Percentiles rank a stretch among this genome's conserved stretches.
Evolutionary conservation across 345 rosid genomes (phyloP).

Genomic region (Pistacia atlantica): DNA sequence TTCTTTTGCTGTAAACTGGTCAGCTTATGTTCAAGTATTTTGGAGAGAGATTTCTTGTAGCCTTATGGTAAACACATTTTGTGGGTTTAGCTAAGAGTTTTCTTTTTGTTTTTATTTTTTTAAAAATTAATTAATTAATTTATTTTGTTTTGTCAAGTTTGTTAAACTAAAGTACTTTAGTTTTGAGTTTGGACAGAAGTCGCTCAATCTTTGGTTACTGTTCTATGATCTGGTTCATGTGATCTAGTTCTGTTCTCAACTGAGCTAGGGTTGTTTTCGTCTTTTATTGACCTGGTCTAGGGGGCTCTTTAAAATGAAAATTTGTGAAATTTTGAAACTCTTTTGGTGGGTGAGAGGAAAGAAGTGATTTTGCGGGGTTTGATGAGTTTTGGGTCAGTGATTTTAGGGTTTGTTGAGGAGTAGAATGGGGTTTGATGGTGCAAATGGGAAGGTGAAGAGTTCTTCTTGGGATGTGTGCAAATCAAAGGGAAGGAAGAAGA

Average conservation of each 20-base stretch:
- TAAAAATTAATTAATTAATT: background rate
- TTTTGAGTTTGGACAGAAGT: conserved; percentile 16
- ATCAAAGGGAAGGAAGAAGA: conserved; percentile 54
- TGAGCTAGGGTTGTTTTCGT: conserved; percentile 2
- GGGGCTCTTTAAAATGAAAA: conserved; percentile 8
- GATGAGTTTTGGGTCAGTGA: conserved; percentile 34
- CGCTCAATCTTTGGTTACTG: conserved; percentile 7
- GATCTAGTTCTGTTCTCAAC: conserved; percentile 16
- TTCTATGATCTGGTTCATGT: conserved; percentile 14
- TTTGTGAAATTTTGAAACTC: conserved; percentile 6
- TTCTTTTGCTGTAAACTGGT: conserved; percentile 14
- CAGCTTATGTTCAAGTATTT: background rate
- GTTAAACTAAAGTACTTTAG: background rate
- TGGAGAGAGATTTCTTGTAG: background rate
- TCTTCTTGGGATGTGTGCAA: conserved; percentile 38
- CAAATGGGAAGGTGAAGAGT: conserved; percentile 43
- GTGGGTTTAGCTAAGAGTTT: conserved; percentile 19
- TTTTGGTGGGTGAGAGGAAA: conserved; percentile 6
- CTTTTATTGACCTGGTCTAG: conserved; percentile 2
- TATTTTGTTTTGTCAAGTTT: background rate
- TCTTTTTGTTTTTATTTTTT: conserved; percentile 13
- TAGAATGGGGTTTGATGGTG: conserved; percentile 43
- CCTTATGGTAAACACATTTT: background rate
- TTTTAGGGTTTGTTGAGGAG: conserved; percentile 31
- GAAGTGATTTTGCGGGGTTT: conserved; percentile 24